Evolutionary conservation across 148 eudicot genomes (phyloP).

Genomic region (Rhododendron henanense): DNA sequence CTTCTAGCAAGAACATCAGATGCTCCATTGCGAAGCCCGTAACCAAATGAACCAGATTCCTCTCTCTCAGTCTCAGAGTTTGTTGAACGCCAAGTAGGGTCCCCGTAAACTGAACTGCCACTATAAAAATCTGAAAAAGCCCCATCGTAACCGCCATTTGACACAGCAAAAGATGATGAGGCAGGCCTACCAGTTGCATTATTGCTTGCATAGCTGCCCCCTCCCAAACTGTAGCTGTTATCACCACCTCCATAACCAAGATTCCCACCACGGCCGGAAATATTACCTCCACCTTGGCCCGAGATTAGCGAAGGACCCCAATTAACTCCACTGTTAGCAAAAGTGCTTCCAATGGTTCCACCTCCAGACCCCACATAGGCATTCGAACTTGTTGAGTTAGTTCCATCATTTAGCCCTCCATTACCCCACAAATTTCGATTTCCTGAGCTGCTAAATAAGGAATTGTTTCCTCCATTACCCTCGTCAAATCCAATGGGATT

Average conservation of each 20-base stretch:
- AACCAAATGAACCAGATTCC: slow-evolving; percentile 49
- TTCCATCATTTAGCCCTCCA: slow-evolving; percentile 21
- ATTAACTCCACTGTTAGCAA: slow-evolving; percentile 21
- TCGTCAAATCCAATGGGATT: slow-evolving; percentile 21
- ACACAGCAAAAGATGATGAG: slow-evolving; percentile 39
- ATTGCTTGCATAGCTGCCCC: slow-evolving; percentile 41
- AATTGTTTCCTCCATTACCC: slow-evolving; percentile 24
- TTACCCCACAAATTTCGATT: slow-evolving; percentile 29
- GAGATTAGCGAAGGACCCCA: slow-evolving; percentile 41
- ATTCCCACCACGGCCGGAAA: slow-evolving; percentile 35
- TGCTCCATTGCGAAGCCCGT: slow-evolving; percentile 48
- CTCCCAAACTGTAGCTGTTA: slow-evolving; percentile 40
- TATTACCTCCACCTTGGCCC: slow-evolving; percentile 41
- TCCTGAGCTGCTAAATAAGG: slow-evolving; percentile 27
- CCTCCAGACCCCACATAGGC: slow-evolving; percentile 14
- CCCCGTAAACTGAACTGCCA: slow-evolving; percentile 46
- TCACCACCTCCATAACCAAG: slow-evolving; percentile 44
- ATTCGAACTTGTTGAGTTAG: slow-evolving; percentile 10
- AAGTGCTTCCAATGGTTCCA: slow-evolving; percentile 18
- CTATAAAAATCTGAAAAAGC: slow-evolving; percentile 49
- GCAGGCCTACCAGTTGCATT: slow-evolving; percentile 32
- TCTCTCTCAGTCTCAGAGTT: slow-evolving; percentile 56
- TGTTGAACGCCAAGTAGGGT: slow-evolving; percentile 54
- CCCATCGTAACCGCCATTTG: slow-evolving; percentile 51
- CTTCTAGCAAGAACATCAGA: slow-evolving; percentile 38